Percentiles rank a stretch among this genome's conserved stretches.
Conservation (phyloP, 129 eudicot genomes). For the Apium graveolens region DNA sequence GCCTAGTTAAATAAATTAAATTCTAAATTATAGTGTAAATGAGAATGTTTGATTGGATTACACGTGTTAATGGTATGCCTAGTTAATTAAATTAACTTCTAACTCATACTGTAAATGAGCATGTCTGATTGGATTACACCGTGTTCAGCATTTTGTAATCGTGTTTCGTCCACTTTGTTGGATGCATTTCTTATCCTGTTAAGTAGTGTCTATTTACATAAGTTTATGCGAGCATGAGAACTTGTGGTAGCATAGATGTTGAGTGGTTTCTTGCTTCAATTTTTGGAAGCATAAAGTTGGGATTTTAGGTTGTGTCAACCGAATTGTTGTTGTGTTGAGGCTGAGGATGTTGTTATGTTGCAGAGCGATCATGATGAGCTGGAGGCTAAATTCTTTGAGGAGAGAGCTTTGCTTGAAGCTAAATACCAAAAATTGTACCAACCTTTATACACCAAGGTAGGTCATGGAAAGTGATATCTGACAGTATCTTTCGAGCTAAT, state of each 20-base stretch:
- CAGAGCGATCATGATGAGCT: slow-evolving; percentile 77
- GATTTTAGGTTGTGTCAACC: neutral
- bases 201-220: too few relatives aligned
- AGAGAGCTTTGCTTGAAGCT: slow-evolving; percentile 78
- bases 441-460: slow-evolving; percentile 67
- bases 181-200: neutral
- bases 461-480: neutral
- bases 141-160: neutral
- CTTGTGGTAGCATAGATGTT: too few relatives aligned
- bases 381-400: slow-evolving; percentile 78
- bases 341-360: neutral
- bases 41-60: too few relatives aligned
- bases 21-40: too few relatives aligned
- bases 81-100: neutral
- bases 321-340: neutral
- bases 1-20: too few relatives aligned
- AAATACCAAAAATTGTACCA: slow-evolving; percentile 79
- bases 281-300: neutral
- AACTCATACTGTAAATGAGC: neutral
- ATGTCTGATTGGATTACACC: neutral
- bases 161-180: neutral
- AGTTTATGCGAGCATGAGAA: too few relatives aligned
- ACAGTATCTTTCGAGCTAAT: neutral
- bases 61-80: neutral
- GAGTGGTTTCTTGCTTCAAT: neutral